Base-by-base conservation (phyloP, 2,329 filamentous ascomycete genomes). In the Fusarium anguioides region DNA sequence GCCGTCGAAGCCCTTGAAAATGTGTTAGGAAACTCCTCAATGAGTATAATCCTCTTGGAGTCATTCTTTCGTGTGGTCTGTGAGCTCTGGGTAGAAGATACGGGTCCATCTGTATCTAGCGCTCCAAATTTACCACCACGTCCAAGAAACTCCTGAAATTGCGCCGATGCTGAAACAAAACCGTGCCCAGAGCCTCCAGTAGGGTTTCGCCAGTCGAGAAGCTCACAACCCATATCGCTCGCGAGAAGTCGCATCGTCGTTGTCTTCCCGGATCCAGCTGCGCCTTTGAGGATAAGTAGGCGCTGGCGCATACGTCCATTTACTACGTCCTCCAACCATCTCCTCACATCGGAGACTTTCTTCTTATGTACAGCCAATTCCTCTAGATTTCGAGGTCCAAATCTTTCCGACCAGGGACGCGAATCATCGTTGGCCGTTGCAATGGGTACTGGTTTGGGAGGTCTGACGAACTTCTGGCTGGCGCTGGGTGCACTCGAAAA, bases 341-440 rank as follows among this genome's bases (percentile, higher is more conserved):
- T 84, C 59, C 89, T 87, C 42, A 98, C 94, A 79, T 98, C 94
- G 4, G 87, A 81, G 8, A 98, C 92, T 77, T 99, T 99, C 72
- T 88, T 96, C 81, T 96, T 97, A 78, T 99, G 94, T 18, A 99
- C 95, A 0, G 91, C 95, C 42, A 99, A 82, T 79, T 98, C 95
- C 17, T 94, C 89, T 14, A 97, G 77, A 69, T 86, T 91, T 4
- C 77, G 73, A 0, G 95, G 95, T 4, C 87, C 89, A 77, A 93
- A 98, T 69, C 89, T 88, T 70, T 97, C 94, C 17, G 91, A 91
- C 95, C 95, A 98, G 5, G 95, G 94, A 50, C 91, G 86, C 46
- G 83, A 79, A 68, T 93, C 90, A 33, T 87, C 83, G 46, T 83
- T 80, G 8, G 72, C 37, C 5, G 68, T 65, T 9, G 71, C 69